These are phyloP conservation scores for Magnaporthiopsis rhizophila DNA, from an alignment of 2,329 filamentous ascomycete genomes.

Conservation along the genomic window DNA sequence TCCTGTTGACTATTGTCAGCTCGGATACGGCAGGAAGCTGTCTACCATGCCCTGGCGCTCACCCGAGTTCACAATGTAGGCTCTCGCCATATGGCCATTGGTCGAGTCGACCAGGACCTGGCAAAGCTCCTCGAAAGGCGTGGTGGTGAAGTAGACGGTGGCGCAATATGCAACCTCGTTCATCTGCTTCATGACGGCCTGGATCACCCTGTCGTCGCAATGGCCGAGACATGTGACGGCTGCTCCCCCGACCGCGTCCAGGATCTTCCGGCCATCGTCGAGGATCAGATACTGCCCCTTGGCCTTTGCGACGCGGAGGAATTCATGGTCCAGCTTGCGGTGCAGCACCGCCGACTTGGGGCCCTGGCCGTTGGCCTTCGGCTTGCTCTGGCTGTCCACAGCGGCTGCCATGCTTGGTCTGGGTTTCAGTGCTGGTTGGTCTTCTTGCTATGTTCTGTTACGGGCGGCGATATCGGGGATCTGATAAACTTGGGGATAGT, in stretches of 20 bases:
- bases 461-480: no score
- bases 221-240: constrained; percentile 40
- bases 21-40: constrained; percentile 27
- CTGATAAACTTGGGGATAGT: not conserved
- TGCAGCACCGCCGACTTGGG: constrained; percentile 29
- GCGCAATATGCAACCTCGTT: constrained; percentile 32
- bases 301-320: constrained; percentile 23
- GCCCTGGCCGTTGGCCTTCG: not conserved
- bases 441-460: not conserved
- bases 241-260: constrained; percentile 38
- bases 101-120: constrained; percentile 27
- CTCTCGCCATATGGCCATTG: constrained; percentile 27
- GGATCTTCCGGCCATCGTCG: constrained; percentile 30
- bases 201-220: constrained; percentile 30
- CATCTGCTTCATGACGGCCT: constrained; percentile 32
- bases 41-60: constrained; percentile 21
- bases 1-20: constrained; percentile 26
- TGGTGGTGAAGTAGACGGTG: constrained; percentile 33
- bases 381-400: not conserved
- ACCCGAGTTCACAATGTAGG: constrained; percentile 31
- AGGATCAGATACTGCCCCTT: constrained; percentile 31
- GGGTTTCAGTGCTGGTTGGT: not conserved
- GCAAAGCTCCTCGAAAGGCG: constrained; percentile 31
- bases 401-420: not conserved
- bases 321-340: constrained; percentile 25